Evolutionary conservation across 768 basidiomycete species (phyloP).

Genomic region (Boletus fagicola): DNA sequence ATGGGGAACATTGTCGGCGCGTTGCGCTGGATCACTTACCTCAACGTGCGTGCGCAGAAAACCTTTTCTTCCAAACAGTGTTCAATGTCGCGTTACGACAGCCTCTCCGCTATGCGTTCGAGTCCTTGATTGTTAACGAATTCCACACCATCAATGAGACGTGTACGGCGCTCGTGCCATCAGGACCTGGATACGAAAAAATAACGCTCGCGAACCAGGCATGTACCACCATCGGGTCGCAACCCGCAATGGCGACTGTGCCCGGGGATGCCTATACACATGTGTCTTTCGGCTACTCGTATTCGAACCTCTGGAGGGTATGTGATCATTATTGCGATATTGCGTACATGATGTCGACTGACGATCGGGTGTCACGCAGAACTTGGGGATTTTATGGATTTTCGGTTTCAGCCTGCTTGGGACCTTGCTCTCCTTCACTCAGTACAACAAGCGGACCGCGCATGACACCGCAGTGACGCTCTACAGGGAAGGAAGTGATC

Average conservation of each 20-base stretch:
- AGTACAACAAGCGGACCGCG: constrained; percentile 30
- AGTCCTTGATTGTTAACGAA: constrained; percentile 46
- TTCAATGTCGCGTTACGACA: constrained; percentile 29
- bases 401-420: constrained; percentile 42
- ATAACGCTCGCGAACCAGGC: constrained; percentile 37
- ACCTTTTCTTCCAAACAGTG: constrained; percentile 33
- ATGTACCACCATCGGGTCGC: constrained; percentile 43
- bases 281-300: constrained; percentile 29
- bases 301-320: constrained; percentile 37
- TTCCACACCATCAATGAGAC: constrained; percentile 40
- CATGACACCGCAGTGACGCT: constrained; percentile 33
- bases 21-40: constrained; percentile 20
- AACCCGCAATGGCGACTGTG: constrained; percentile 40
- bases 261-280: constrained; percentile 41
- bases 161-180: constrained; percentile 34
- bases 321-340: constrained; percentile 21
- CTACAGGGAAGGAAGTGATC: constrained; percentile 15
- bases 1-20: constrained; percentile 2
- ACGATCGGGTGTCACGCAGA: constrained; percentile 19
- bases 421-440: constrained; percentile 37
- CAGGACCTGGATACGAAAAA: constrained; percentile 36
- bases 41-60: constrained; percentile 29
- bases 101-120: constrained; percentile 32
- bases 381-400: constrained; percentile 44
- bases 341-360: not conserved